phyloP scores from a whole-genome alignment of 2,329 filamentous ascomycete genomes.

The Truncatella angustata region DNA sequence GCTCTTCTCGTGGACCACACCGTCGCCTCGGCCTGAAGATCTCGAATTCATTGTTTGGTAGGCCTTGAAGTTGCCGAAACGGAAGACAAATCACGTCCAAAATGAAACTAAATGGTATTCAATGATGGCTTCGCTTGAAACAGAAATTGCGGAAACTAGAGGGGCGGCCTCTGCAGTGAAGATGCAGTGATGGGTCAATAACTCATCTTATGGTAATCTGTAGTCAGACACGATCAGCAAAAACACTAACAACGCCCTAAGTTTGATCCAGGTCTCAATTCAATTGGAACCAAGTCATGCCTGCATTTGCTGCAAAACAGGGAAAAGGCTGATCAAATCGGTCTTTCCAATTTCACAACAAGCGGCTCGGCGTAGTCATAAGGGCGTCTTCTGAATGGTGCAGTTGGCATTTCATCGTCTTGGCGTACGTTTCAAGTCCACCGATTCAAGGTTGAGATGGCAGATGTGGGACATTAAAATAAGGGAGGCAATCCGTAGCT shows the following conservation, averaged over 20 bases:
- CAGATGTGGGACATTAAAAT: conserved; percentile 3
- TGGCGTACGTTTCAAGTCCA: conserved; percentile 9
- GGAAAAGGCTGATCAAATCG: neutral
- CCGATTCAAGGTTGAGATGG: conserved; percentile 3
- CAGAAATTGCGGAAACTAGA: no score
- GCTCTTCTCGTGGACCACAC: conserved; percentile 10
- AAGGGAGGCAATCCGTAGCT: neutral
- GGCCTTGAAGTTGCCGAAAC: neutral
- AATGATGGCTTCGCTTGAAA: no score
- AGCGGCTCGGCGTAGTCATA: conserved; percentile 8
- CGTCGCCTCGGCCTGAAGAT: neutral
- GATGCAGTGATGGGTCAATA: no score
- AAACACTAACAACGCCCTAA: no score
- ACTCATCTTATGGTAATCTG: no score
- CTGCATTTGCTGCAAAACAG: neutral
- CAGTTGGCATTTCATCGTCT: conserved; percentile 8
- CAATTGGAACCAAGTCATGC: conserved; percentile 7
- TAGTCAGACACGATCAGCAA: neutral
- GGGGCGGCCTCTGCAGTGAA: neutral
- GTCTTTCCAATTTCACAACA: neutral
- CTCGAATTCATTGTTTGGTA: neutral
- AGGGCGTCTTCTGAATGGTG: conserved; percentile 2
- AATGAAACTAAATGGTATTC: neutral
- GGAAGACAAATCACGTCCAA: neutral
- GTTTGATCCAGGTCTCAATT: conserved; percentile 1